A percentile compares a stretch with the other conserved stretches of the same genome.
Conservation (phyloP, 768 basidiomycete species). For the Psilocybe sp. region DNA sequence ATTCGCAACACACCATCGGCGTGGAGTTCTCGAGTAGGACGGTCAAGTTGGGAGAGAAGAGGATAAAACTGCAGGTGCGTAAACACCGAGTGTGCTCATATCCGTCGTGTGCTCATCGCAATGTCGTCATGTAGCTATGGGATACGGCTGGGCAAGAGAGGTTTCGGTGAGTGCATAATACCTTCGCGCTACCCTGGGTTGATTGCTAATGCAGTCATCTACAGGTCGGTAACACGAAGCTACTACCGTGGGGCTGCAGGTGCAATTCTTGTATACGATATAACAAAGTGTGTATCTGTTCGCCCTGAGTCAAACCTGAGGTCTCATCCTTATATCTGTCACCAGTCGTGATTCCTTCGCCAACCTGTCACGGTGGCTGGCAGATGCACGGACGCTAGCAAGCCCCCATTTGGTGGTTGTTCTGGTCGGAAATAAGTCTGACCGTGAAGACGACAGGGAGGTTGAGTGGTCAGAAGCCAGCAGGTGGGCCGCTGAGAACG, state of each 20-base stretch:
- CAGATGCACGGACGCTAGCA: conserved; percentile 89
- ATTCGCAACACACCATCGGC: conserved; percentile 97
- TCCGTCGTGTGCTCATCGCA: conserved; percentile 13
- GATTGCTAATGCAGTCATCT: neutral
- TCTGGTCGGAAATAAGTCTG: conserved; percentile 93
- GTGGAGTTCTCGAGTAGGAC: conserved; percentile 97
- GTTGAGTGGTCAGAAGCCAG: conserved; percentile 96
- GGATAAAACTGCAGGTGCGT: conserved; percentile 92
- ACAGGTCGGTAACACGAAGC: conserved; percentile 86
- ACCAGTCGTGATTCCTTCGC: conserved; percentile 82
- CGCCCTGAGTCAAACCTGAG: neutral
- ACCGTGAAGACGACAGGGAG: conserved; percentile 91
- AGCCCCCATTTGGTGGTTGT: conserved; percentile 89
- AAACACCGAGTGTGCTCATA: conserved; percentile 5
- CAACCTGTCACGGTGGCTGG: conserved; percentile 85
- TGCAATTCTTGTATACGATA: conserved; percentile 91
- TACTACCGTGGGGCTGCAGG: conserved; percentile 96
- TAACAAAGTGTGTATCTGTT: conserved; percentile 63
- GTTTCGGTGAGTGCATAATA: conserved; percentile 58
- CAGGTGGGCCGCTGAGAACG: conserved; percentile 94
- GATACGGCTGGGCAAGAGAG: conserved; percentile 97
- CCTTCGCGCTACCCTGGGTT: neutral
- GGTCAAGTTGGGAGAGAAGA: conserved; percentile 88
- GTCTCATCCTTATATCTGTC: conserved; percentile 7
- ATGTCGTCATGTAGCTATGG: conserved; percentile 66